Evolutionary conservation across 192 early-diverging fungal species (phyloP).

Genomic region (Podila clonocystis): DNA sequence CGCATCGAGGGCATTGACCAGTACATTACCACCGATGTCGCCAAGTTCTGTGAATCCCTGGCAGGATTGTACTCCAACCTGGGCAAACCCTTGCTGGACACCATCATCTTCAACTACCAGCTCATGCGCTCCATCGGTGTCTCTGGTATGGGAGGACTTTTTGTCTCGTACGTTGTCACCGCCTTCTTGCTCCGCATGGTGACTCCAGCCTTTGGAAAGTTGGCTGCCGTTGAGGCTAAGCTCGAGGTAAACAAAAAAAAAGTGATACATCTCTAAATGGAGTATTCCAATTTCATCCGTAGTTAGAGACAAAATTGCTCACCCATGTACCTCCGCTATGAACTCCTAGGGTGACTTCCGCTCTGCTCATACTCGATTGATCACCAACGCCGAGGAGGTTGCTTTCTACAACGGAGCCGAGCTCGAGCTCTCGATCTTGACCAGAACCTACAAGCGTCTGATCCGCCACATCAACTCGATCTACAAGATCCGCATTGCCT

Average conservation of each 20-base stretch:
- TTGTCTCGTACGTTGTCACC: slow-evolving; percentile 82
- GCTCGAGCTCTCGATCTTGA: slow-evolving; percentile 86
- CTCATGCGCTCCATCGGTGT: slow-evolving; percentile 88
- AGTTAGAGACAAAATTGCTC: no score
- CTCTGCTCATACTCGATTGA: slow-evolving; percentile 90
- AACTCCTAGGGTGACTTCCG: slow-evolving; percentile 84
- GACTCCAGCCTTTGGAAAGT: slow-evolving; percentile 94
- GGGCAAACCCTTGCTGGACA: slow-evolving; percentile 95
- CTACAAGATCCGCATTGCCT: slow-evolving; percentile 86
- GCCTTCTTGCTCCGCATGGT: slow-evolving; percentile 81
- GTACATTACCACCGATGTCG: slow-evolving; percentile 90
- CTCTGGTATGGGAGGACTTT: slow-evolving; percentile 82
- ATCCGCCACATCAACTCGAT: slow-evolving; percentile 89
- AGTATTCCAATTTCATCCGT: no score
- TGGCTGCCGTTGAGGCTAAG: slow-evolving; percentile 90
- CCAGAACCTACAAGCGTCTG: slow-evolving; percentile 77
- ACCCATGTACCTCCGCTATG: neutral
- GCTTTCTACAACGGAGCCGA: slow-evolving; percentile 91
- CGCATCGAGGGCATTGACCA: slow-evolving; percentile 91
- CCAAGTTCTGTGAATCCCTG: slow-evolving; percentile 89
- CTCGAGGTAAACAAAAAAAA: slow-evolving; percentile 61
- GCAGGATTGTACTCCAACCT: slow-evolving; percentile 95
- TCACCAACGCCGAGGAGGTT: slow-evolving; percentile 97
- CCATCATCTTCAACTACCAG: slow-evolving; percentile 93
- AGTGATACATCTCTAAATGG: no score